Conservation (phyloP, 352 stramenopile genomes). For the Globisporangium recalcitrans region DNA sequence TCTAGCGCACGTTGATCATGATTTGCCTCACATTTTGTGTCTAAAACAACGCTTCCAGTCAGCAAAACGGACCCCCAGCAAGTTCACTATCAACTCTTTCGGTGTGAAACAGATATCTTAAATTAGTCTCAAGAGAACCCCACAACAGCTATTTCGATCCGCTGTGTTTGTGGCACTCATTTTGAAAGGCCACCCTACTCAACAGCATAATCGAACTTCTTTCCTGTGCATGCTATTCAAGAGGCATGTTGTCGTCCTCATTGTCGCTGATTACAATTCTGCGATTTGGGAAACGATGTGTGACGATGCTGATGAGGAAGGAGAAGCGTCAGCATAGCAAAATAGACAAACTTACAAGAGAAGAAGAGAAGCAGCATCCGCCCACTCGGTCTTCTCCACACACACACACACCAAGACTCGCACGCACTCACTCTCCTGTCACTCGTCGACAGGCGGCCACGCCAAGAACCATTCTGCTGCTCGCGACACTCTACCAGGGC, state of each 20-base stretch:
- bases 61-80: no score
- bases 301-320: constrained; percentile 1
- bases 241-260: background rate
- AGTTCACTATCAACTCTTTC: no score
- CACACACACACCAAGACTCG: background rate
- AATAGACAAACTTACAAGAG: background rate
- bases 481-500: constrained; percentile 11
- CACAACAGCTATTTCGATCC: no score
- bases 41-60: no score
- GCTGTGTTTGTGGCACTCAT: no score
- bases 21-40: no score
- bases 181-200: no score
- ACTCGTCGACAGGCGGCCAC: background rate
- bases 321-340: background rate
- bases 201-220: background rate
- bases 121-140: no score
- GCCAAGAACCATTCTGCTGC: constrained; percentile 10
- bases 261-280: constrained; percentile 8
- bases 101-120: no score
- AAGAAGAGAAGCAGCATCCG: background rate
- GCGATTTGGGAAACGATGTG: background rate
- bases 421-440: background rate
- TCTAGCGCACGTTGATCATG: no score
- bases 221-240: background rate
- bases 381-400: background rate